Percentiles rank a stretch among this genome's conserved stretches.
Evolutionary conservation across 306 rosid species (phyloP).

Genomic region (Elaeagnus macrophylla): DNA sequence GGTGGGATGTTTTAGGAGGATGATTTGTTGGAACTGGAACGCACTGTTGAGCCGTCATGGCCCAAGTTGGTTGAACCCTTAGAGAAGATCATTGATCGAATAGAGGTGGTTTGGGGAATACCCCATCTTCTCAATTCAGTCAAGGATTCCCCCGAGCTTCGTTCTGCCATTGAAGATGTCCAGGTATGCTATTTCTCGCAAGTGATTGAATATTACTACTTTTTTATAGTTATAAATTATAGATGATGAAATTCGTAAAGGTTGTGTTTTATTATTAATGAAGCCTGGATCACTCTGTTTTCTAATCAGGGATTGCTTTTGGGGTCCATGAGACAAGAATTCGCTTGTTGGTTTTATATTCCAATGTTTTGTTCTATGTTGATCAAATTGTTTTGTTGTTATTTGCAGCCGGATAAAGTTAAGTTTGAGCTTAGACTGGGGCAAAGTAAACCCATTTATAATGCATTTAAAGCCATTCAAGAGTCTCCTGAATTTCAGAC

Average conservation of each 20-base stretch:
- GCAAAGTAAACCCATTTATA: slow-evolving; percentile 85
- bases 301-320: neutral
- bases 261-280: neutral
- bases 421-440: slow-evolving; percentile 69
- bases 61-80: slow-evolving; percentile 81
- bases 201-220: neutral
- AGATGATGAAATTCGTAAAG: neutral
- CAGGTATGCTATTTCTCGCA: slow-evolving; percentile 39
- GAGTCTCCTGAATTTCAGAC: slow-evolving; percentile 75
- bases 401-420: slow-evolving; percentile 79
- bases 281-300: neutral
- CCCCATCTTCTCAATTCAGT: slow-evolving; percentile 84
- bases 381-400: slow-evolving; percentile 18
- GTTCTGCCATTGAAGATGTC: slow-evolving; percentile 86
- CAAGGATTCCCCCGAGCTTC: slow-evolving; percentile 76
- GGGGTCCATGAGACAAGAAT: no score
- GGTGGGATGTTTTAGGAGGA: slow-evolving; percentile 38
- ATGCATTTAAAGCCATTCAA: slow-evolving; percentile 74
- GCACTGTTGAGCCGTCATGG: slow-evolving; percentile 75
- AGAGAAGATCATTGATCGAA: slow-evolving; percentile 72
- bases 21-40: slow-evolving; percentile 75
- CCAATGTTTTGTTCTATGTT: slow-evolving; percentile 7
- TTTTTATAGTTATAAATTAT: neutral
- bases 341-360: neutral
- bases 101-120: slow-evolving; percentile 78